Conservation (phyloP, 1,284 basidiomycete genomes). For the Boletus sp. region DNA sequence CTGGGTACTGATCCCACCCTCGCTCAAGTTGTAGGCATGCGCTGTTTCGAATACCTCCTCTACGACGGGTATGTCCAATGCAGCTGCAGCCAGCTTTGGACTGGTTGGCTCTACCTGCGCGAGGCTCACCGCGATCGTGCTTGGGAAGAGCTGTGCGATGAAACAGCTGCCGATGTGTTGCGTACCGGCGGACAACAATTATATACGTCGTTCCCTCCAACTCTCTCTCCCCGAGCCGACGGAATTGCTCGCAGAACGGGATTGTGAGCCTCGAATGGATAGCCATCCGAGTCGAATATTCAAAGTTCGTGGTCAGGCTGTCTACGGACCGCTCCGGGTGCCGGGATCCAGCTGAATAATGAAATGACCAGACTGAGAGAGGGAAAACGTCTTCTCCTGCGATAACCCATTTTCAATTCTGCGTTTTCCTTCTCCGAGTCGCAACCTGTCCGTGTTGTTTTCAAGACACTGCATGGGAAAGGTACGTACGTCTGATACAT, state of each 20-base stretch:
- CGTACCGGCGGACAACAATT: constrained; percentile 1
- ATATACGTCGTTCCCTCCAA: constrained; percentile 3
- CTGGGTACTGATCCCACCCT: neutral
- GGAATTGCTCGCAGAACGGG: constrained; percentile 8
- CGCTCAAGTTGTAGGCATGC: constrained; percentile 1
- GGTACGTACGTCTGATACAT: too few species aligned
- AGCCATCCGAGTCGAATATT: neutral
- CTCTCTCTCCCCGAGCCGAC: neutral
- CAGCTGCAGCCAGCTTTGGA: constrained; percentile 10
- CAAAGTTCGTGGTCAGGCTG: too few species aligned
- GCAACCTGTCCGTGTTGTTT: too few species aligned
- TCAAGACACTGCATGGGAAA: too few species aligned
- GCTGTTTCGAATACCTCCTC: constrained; percentile 1
- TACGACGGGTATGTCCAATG: constrained; percentile 7
- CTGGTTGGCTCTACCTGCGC: constrained; percentile 15
- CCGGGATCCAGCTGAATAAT: too few species aligned
- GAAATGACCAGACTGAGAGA: too few species aligned
- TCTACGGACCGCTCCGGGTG: too few species aligned
- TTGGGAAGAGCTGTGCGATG: constrained; percentile 14
- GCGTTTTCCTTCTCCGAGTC: too few species aligned
- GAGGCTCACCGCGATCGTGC: constrained; percentile 15
- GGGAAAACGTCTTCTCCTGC: too few species aligned
- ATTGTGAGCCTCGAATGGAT: constrained; percentile 13
- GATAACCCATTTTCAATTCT: too few species aligned
- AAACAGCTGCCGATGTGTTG: constrained; percentile 18